Conservation (phyloP, 768 basidiomycete species). For the Psilocybe cyanescens region DNA sequence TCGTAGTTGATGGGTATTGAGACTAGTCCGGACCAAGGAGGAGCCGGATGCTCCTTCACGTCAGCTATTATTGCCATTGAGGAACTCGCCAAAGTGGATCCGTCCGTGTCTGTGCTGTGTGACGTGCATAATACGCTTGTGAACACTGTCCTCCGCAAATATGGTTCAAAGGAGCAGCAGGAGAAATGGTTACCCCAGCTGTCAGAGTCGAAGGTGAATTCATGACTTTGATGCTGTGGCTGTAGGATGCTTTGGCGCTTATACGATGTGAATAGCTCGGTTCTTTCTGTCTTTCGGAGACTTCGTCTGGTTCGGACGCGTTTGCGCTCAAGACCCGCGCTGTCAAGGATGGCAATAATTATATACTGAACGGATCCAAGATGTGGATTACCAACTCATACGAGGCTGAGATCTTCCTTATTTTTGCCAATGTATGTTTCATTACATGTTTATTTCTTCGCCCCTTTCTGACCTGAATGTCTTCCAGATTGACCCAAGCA, state of each 20-base stretch:
- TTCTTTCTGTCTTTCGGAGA: slow-evolving; percentile 94
- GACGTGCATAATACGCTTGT: slow-evolving; percentile 99
- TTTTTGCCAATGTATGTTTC: slow-evolving; percentile 86
- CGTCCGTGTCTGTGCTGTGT: slow-evolving; percentile 93
- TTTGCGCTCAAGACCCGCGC: slow-evolving; percentile 96
- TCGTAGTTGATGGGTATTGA: slow-evolving; percentile 96
- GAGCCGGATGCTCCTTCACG: slow-evolving; percentile 90
- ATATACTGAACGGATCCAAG: slow-evolving; percentile 94
- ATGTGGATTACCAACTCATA: slow-evolving; percentile 99
- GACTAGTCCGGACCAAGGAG: slow-evolving; percentile 81
- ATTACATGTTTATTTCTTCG: not conserved
- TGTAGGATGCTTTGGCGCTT: not conserved
- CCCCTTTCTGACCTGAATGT: not conserved
- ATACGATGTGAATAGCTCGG: slow-evolving; percentile 64
- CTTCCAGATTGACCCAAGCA: slow-evolving; percentile 75
- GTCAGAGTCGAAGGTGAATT: slow-evolving; percentile 69
- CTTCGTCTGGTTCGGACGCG: slow-evolving; percentile 94
- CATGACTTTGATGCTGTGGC: not conserved
- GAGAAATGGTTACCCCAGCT: slow-evolving; percentile 89
- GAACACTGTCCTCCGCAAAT: slow-evolving; percentile 89
- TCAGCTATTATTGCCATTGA: slow-evolving; percentile 96
- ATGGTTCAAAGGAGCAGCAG: slow-evolving; percentile 84
- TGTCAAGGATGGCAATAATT: slow-evolving; percentile 82
- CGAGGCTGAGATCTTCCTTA: slow-evolving; percentile 89
- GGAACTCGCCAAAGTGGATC: slow-evolving; percentile 95